phyloP scores from a whole-genome alignment of 2,329 filamentous ascomycete species.

The Aspergillus aculeatinus region DNA sequence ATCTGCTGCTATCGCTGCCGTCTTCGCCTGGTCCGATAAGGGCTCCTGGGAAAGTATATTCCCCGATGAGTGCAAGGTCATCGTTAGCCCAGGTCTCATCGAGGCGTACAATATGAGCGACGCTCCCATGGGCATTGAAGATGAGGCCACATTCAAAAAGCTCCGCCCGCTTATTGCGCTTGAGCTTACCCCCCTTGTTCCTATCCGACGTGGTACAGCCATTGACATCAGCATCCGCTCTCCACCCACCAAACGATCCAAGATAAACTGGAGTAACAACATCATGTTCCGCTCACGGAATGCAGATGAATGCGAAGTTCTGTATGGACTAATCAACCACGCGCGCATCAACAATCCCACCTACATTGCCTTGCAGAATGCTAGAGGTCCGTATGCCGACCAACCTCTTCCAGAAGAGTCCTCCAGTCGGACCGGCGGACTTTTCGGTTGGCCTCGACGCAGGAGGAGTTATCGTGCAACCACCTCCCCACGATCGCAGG shows the following conservation, averaged over 20 bases:
- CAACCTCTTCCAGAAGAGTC: slow-evolving; percentile 53
- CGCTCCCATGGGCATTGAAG: slow-evolving; percentile 26
- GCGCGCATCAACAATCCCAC: slow-evolving; percentile 90
- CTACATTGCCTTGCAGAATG: slow-evolving; percentile 74
- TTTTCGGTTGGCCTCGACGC: slow-evolving; percentile 53
- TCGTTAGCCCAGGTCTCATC: slow-evolving; percentile 64
- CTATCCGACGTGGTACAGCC: slow-evolving; percentile 84
- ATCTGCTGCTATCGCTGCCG: slow-evolving; percentile 57
- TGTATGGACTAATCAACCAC: slow-evolving; percentile 85
- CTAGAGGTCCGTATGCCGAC: slow-evolving; percentile 62
- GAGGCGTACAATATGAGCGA: slow-evolving; percentile 61
- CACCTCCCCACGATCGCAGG: slow-evolving; percentile 55
- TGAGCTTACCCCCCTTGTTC: slow-evolving; percentile 86
- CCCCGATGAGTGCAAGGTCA: slow-evolving; percentile 62
- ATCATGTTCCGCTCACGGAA: slow-evolving; percentile 86
- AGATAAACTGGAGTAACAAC: slow-evolving; percentile 69
- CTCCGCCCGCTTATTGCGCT: slow-evolving; percentile 63
- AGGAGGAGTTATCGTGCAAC: slow-evolving; percentile 59
- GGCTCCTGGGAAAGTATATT: slow-evolving; percentile 62
- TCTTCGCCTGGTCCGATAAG: slow-evolving; percentile 64
- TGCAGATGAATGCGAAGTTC: slow-evolving; percentile 71
- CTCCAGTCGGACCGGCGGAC: slow-evolving; percentile 39
- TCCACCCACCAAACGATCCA: slow-evolving; percentile 71
- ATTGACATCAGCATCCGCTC: slow-evolving; percentile 94
- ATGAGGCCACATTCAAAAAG: slow-evolving; percentile 21